These are phyloP conservation scores for Linderniella brevidens DNA, from an alignment of 257 asterid genomes.

Conservation along the genomic window DNA sequence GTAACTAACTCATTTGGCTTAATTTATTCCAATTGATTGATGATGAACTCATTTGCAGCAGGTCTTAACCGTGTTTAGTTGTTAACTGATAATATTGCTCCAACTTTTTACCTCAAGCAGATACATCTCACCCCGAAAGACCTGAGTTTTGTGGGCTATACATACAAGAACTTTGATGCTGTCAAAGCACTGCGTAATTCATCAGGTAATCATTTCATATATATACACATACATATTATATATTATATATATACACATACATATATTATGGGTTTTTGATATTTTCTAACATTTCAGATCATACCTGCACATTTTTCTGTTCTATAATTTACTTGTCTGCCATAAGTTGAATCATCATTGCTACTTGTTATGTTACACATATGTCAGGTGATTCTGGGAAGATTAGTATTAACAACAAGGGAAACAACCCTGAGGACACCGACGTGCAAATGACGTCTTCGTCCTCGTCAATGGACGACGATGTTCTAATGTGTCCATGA, in stretches of 20 bases:
- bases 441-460: neutral
- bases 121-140: conserved; percentile 68
- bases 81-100: too few species aligned
- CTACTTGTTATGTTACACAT: too few species aligned
- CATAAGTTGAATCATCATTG: too few species aligned
- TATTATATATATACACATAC: neutral
- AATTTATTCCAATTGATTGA: neutral
- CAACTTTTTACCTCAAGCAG: conserved; percentile 15
- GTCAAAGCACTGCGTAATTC: conserved; percentile 73
- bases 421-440: too few species aligned
- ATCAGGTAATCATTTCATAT: conserved; percentile 27
- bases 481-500: conserved; percentile 33
- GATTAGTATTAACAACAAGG: too few species aligned
- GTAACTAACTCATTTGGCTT: neutral
- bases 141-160: conserved; percentile 89
- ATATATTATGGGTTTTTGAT: neutral
- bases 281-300: neutral
- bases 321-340: too few species aligned
- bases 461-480: conserved; percentile 15
- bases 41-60: neutral
- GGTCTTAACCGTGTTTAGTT: neutral
- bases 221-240: too few species aligned
- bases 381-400: too few species aligned
- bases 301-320: too few species aligned
- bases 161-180: conserved; percentile 93